Evolutionary conservation across 495 filamentous ascomycete species (phyloP), one percentile per base, ranked within the genome.

Genomic region (Xylaria palmicola): DNA sequence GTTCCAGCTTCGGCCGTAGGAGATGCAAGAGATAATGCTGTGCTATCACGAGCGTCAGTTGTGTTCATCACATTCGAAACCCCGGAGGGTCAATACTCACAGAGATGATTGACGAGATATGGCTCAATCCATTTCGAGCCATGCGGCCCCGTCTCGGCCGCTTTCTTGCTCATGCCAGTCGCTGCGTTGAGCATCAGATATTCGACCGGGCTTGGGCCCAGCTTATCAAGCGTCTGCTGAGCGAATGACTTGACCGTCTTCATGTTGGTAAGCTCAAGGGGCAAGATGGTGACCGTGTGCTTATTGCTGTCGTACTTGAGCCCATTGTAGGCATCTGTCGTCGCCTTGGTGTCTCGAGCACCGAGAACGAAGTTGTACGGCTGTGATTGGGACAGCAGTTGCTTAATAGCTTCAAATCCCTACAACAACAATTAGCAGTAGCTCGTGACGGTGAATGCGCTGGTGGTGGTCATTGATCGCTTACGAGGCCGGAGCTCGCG

Each of bases 311-410:
- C 72, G 48, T 70, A 73, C 4, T 62, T 63, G 55, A 79, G 68
- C 0, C 40, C 50, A 57, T 72, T 66, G 62, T 71, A 81, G 8
- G 74, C 76, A 27, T 68, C 66, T 43, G 71, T 58, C 19, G 77
- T 72, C 3, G 62, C 63, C 62, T 67, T 29, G 2, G 68, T 60
- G 45, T 79, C 72, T 8, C 78, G 73, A 4, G 73, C 78, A 27
- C 77, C 78, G 45, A 81, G 70, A 56, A 80, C 75, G 56, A 80
- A 69, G n/a, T 68, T 72, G 62, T 78, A 75, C 0, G 74, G 71
- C 50, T 72, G 75, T 5, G 71, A 43, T 48, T 77, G 73, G 10
- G 27, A 51, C 19, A 79, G 72, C 51, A 78, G 69, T 41, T 78
- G 73, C 43, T 73, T 77, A 52, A 79, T 64, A 8, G 70, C 62